Evolutionary conservation across 2,329 filamentous ascomycete species (phyloP), one percentile per base, ranked within the genome.

Genomic region (Diaporthe longicolla): DNA sequence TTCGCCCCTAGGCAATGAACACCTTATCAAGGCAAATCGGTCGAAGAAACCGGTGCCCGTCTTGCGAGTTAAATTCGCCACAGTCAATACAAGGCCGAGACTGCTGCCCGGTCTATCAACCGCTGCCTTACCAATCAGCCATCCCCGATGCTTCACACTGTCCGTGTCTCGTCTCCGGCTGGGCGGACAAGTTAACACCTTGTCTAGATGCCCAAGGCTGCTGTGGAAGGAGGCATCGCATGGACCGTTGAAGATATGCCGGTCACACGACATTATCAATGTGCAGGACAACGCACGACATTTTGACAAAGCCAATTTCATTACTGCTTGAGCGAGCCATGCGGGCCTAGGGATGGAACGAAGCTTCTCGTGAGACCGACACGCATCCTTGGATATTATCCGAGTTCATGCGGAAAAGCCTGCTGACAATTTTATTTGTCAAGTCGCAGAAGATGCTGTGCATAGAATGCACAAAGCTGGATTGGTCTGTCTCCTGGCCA

Each of bases 1-100:
- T 98, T 98, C 85, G 87, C 89, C 32, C 76, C 84, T 61, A 78
- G 82, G 76, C 61, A 54, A 4, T 80, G 55, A 72, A 19, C 17
- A 66, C 52, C 61, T 52, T 50, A 74, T 75, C 75, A 78, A 75
- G 70, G 76, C 57, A 76, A 40, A 61, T 48, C 57, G 26, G 65
- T 26, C 5, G 29, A 50, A 17, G 50, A 17, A n/a, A 59, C 50
- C 26, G 43, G 15, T 43, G 43, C 21, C 43, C 4, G 43, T 66
- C 8, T 54, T 29, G 8, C 13, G 32, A 32, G 6, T 24, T 26
- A 29, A n/a, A 40, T 7, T 24, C 69, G 11, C 21, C 69, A 54
- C 24, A 26, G 21, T 24, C 15, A 50, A 19, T 17, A 19, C 43
- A n/a, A 21, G 40, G 43, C 24, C 40, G 35, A 50, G 29, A 26